Base-by-base conservation (phyloP, 192 early-diverging fungal species). In the Obelidium mucronatum region DNA sequence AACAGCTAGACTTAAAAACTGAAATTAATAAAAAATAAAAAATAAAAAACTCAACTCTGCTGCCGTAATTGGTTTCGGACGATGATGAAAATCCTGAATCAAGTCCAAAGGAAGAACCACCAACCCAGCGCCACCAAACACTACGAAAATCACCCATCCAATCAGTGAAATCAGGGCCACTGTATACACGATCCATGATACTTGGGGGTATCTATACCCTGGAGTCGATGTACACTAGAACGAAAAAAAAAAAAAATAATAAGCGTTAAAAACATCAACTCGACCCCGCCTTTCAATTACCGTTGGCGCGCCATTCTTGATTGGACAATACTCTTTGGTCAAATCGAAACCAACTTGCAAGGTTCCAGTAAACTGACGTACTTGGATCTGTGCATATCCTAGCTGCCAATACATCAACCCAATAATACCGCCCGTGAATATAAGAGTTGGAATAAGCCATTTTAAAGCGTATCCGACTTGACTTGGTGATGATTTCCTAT, bases 41-140 rank as follows among this genome's bases (percentile, higher is more conserved):
- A 22, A 35, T 33, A 55, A 54, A n/a, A 24, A 19, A 48, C 79
- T 31, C n/a, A 81, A 90, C 79, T 84, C 81, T 22, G 71, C 74
- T 1, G 83, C 77, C 39, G 75, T 85, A 61, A 90, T 90, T 54
- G 84, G 84, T 59, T 83, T 87, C 15, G 88, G 85, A 3, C 89
- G 74, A 59, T 87, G 77, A 62, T 86, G 78, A 58, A 86, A 90
- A 28, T 85, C 85, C 3, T 72, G 53, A 53, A 90, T 72, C 73
- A 86, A 72, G 67, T 90, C 89, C 34, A 78, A 80, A 22, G 89
- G 89, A 6, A 90, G 60, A 2, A 81, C 62, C 5, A 85, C 67
- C 54, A 90, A 75, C 0, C 89, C 89, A 30, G 90, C 85, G 13
- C 89, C 89, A 40, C 88, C 84, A 72, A 90, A 90, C 3, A 87